phyloP scores from a whole-genome alignment of 495 filamentous ascomycete genomes.

The Achaetomiella virescens region DNA sequence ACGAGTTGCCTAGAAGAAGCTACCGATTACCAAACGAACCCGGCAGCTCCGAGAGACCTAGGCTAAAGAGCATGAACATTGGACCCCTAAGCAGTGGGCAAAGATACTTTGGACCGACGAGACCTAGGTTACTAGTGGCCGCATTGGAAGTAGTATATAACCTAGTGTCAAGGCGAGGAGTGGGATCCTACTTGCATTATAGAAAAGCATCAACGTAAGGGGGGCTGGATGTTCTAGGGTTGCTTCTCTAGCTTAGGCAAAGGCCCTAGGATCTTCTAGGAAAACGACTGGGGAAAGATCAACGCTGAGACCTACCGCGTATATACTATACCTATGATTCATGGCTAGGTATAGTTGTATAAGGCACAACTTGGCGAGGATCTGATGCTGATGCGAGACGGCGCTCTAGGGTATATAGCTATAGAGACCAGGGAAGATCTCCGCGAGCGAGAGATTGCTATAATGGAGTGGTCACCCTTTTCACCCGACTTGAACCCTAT shows the following conservation, averaged over 20 bases:
- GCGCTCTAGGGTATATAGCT: constrained; percentile 16
- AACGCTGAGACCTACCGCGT: constrained; percentile 13
- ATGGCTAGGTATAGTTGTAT: constrained; percentile 9
- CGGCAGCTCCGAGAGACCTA: no score
- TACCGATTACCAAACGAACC: no score
- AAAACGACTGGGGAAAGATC: constrained; percentile 31
- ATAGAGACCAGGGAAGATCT: constrained; percentile 3
- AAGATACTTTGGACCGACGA: no score
- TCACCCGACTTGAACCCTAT: constrained; percentile 27
- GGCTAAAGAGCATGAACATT: no score
- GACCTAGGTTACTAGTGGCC: no score
- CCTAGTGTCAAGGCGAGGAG: no score
- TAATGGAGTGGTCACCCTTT: constrained; percentile 22
- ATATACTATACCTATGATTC: constrained; percentile 23
- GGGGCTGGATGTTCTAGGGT: background rate
- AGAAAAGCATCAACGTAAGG: no score
- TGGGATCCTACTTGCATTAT: no score
- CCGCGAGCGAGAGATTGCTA: constrained; percentile 7
- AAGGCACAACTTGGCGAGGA: constrained; percentile 1
- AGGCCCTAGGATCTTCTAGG: constrained; percentile 28
- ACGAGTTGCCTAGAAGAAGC: no score
- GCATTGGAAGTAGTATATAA: no score
- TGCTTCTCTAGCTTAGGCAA: constrained; percentile 20
- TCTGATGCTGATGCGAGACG: constrained; percentile 21
- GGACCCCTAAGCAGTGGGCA: no score